Evolutionary conservation across 257 asterid genomes (phyloP).

Genomic region (Solanum appendiculatum): DNA sequence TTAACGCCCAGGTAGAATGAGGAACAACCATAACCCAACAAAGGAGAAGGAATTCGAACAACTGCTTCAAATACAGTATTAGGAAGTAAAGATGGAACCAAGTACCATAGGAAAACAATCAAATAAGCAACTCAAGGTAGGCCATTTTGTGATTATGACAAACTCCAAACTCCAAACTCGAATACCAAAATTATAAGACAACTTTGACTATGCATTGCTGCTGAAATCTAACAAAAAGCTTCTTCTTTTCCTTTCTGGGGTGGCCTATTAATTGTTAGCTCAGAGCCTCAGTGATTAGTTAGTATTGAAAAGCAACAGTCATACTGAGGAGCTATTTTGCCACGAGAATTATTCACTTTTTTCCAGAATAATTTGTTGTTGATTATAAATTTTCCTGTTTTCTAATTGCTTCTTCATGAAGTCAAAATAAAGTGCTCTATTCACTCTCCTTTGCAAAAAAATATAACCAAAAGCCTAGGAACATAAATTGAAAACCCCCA

Average conservation of each 20-base stretch:
- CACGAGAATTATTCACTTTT: neutral
- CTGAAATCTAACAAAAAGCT: neutral
- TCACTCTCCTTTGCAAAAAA: neutral
- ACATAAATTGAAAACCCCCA: neutral
- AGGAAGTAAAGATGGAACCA: neutral
- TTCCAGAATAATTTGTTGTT: neutral
- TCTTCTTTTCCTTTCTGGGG: neutral
- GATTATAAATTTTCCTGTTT: neutral
- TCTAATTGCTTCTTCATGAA: neutral
- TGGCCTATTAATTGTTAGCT: neutral
- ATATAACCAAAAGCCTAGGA: neutral
- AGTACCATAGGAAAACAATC: neutral
- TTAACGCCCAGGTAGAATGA: neutral
- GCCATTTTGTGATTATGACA: neutral
- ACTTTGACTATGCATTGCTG: too few species aligned
- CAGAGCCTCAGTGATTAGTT: too few species aligned
- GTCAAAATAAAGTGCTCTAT: neutral
- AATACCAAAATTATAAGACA: neutral
- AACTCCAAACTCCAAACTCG: neutral
- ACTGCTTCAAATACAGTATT: neutral
- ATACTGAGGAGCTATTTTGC: neutral
- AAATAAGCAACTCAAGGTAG: too few species aligned
- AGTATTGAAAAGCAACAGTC: too few species aligned
- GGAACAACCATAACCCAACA: neutral
- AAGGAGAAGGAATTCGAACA: neutral